Evolutionary conservation across 2,329 filamentous ascomycete species (phyloP), one percentile per base, ranked within the genome.

Genomic region (Trichoderma harzianum): DNA sequence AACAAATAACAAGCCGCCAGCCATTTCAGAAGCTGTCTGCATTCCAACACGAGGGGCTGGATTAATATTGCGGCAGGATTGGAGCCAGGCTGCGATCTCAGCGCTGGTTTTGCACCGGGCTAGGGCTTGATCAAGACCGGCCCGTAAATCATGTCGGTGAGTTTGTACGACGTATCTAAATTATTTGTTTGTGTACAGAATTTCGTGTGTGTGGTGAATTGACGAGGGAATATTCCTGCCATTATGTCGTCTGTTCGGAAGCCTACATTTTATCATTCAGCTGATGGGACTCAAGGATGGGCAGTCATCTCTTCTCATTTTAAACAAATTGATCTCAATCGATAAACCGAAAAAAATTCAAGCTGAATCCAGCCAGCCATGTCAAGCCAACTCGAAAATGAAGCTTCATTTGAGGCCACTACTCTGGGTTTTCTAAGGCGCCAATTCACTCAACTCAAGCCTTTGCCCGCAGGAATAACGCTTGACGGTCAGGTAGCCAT

Each of bases 401-500:
- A 66, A 6, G 63, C 63, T 55, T 18, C 43, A 2, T 55, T 34
- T 12, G 63, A 66, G 16, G n/a, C 43, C 63, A 66, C 63, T 1
- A 36, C 28, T n/a, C 8, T 66, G 11, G 63, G 63, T 28, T 66
- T 66, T 14, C 43, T 66, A 47, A 7, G 21, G 43, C 63, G 63
- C 2, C 63, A 66, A 36, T 55, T 66, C 7, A 66, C 63, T 11
- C 34, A 30, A 18, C 63, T 30, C 8, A 66, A 66, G 21, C n/a
- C 63, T 3, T 16, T 66, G 12, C 43, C 63, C 7, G 7, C 8
- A 12, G 63, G 21, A 14, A 53, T 24, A 6, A 12, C 63, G 1
- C 67, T 63, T 18, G 24, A 1, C 16, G 75, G 75, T 7, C 71
- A 77, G 28, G 73, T 75, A 3, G 72, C 80, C 53, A 74, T 82